Conservation (phyloP, 2,329 filamentous ascomycete species). For the Aspergillus sp. region DNA sequence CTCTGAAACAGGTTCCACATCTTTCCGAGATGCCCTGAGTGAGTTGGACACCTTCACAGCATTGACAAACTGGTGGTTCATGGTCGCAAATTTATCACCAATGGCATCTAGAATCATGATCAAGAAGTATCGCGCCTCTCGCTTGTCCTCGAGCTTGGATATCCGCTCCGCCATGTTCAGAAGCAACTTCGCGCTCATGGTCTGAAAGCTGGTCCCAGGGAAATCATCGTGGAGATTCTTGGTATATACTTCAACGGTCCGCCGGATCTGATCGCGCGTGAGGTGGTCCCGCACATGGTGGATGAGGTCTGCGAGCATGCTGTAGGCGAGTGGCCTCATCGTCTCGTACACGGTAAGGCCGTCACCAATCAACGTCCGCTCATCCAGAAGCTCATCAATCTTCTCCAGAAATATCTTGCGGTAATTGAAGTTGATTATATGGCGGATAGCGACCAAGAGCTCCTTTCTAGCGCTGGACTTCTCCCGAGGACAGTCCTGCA, state of each 20-base stretch:
- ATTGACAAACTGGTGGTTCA: slow-evolving; percentile 94
- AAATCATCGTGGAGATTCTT: slow-evolving; percentile 92
- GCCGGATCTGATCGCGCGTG: slow-evolving; percentile 79
- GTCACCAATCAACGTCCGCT: slow-evolving; percentile 88
- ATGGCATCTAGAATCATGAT: slow-evolving; percentile 98
- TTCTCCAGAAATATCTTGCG: slow-evolving; percentile 87
- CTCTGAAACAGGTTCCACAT: slow-evolving; percentile 58
- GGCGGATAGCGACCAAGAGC: slow-evolving; percentile 86
- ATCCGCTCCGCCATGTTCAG: slow-evolving; percentile 99
- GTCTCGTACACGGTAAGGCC: slow-evolving; percentile 94
- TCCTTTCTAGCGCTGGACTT: slow-evolving; percentile 92
- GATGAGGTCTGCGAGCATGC: slow-evolving; percentile 95
- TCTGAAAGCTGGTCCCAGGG: slow-evolving; percentile 96
- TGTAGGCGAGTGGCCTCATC: slow-evolving; percentile 90
- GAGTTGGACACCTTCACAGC: slow-evolving; percentile 88
- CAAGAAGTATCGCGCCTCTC: slow-evolving; percentile 86
- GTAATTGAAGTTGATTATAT: slow-evolving; percentile 99
- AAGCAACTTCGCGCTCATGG: slow-evolving; percentile 95
- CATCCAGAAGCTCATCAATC: slow-evolving; percentile 90
- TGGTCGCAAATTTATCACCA: slow-evolving; percentile 92
- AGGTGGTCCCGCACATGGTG: slow-evolving; percentile 92
- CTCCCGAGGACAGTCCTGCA: slow-evolving; percentile 90
- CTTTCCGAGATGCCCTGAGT: slow-evolving; percentile 64
- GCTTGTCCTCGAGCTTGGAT: slow-evolving; percentile 83
- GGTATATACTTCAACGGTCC: slow-evolving; percentile 95